Evolutionary conservation across 2,329 filamentous ascomycete species (phyloP).

Genomic region (Ophiocordyceps camponoti-rufipedis): DNA sequence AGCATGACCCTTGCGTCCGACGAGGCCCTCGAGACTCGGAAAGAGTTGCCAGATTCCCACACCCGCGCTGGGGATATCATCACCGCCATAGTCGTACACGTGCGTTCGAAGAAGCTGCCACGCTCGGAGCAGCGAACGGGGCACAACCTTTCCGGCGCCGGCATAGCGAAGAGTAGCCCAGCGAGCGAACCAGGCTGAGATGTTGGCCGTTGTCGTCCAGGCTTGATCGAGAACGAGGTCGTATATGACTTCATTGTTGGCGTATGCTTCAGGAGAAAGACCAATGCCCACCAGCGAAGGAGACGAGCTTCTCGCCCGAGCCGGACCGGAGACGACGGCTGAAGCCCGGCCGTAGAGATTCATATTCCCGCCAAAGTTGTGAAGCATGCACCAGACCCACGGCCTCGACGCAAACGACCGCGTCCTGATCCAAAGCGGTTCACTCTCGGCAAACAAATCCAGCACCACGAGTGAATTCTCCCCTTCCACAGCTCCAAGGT

Average conservation of each 20-base stretch:
- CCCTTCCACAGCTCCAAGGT: constrained; percentile 23
- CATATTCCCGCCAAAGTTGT: constrained; percentile 29
- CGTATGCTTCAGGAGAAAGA: constrained; percentile 28
- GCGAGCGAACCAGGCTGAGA: constrained; percentile 21
- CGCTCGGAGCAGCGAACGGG: constrained; percentile 17
- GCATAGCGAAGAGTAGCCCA: constrained; percentile 26
- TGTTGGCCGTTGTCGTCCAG: constrained; percentile 24
- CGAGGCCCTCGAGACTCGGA: constrained; percentile 21
- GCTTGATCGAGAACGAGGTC: constrained; percentile 30
- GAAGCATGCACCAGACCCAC: constrained; percentile 35
- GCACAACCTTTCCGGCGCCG: constrained; percentile 6
- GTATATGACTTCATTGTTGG: constrained; percentile 34
- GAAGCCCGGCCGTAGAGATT: constrained; percentile 30
- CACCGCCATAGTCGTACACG: constrained; percentile 29
- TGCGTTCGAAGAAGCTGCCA: constrained; percentile 26
- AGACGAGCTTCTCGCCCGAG: constrained; percentile 22
- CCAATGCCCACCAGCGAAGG: constrained; percentile 27
- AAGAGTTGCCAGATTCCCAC: constrained; percentile 27
- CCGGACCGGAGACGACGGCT: constrained; percentile 26
- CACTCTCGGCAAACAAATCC: constrained; percentile 29
- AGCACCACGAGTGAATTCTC: constrained; percentile 29
- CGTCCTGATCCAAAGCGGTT: constrained; percentile 31
- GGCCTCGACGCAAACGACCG: constrained; percentile 30
- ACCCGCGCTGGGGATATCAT: constrained; percentile 19
- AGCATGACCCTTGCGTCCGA: constrained; percentile 18